phyloP scores from a whole-genome alignment of 1,139 yeast species.

The Kodamaea sp. region DNA sequence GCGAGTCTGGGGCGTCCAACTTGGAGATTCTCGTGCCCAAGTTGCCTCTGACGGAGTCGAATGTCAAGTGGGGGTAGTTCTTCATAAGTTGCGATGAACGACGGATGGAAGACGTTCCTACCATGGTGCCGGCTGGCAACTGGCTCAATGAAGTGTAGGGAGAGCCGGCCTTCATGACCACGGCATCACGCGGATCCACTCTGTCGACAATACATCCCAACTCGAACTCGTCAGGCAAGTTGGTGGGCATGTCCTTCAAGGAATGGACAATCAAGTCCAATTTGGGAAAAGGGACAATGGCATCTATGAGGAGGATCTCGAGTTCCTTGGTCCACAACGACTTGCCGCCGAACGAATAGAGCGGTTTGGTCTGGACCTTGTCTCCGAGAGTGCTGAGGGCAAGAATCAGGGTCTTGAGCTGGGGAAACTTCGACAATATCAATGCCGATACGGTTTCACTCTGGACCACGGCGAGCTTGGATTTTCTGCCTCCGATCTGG shows the following conservation, averaged over 20 bases:
- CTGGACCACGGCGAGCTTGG: conserved; percentile 84
- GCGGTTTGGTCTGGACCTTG: conserved; percentile 78
- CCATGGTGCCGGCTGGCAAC: conserved; percentile 81
- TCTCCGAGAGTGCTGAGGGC: conserved; percentile 90
- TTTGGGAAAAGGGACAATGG: conserved; percentile 63
- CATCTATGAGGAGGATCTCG: conserved; percentile 70
- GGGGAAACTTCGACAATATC: conserved; percentile 63
- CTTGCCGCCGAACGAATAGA: conserved; percentile 94
- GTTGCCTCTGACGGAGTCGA: conserved; percentile 86
- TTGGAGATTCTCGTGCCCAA: conserved; percentile 79
- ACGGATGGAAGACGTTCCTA: conserved; percentile 93
- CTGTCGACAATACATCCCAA: conserved; percentile 85
- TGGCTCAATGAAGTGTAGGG: conserved; percentile 65
- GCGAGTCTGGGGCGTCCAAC: conserved; percentile 58
- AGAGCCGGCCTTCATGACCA: conserved; percentile 74
- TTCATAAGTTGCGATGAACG: conserved; percentile 69
- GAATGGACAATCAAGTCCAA: conserved; percentile 92
- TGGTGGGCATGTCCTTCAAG: conserved; percentile 92
- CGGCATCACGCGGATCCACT: conserved; percentile 90
- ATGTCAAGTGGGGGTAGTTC: conserved; percentile 42
- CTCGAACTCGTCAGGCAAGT: conserved; percentile 85
- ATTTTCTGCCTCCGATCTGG: conserved; percentile 86
- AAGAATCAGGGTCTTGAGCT: conserved; percentile 61
- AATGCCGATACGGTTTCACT: conserved; percentile 68
- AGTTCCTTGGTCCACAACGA: conserved; percentile 95